phyloP scores from a whole-genome alignment of 2,329 filamentous ascomycete genomes.

The Sodiomyces alkalinus region DNA sequence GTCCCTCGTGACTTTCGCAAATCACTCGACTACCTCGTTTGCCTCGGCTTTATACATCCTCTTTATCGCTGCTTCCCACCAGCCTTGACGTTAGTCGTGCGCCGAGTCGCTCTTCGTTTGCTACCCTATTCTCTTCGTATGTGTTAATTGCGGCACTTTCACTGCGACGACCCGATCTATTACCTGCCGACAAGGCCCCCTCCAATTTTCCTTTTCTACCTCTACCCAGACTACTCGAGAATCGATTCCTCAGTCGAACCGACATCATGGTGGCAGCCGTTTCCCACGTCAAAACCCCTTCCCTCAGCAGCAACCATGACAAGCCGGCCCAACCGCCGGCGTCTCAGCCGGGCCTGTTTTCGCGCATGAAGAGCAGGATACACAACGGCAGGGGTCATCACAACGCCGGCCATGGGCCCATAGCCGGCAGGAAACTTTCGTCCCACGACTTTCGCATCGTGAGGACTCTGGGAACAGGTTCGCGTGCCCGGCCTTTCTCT shows the following conservation, averaged over 20 bases:
- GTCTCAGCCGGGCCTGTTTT: neutral
- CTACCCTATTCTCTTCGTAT: no score
- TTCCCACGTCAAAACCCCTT: neutral
- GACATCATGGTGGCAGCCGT: neutral
- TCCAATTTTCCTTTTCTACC: no score
- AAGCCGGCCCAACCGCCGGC: neutral
- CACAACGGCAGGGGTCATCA: constrained; percentile 2
- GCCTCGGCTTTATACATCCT: no score
- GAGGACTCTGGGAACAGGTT: constrained; percentile 58
- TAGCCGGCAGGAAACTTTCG: constrained; percentile 11
- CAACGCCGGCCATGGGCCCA: constrained; percentile 6
- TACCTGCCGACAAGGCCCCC: no score
- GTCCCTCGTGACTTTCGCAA: no score
- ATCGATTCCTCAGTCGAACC: neutral
- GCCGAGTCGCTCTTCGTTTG: no score
- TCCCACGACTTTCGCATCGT: constrained; percentile 54
- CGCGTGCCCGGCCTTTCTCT: neutral
- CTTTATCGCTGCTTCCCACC: no score
- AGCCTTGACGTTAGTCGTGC: no score
- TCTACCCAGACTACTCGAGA: no score
- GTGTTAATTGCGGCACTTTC: no score
- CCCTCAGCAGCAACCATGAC: neutral
- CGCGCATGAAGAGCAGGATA: constrained; percentile 3
- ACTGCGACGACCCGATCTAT: no score
- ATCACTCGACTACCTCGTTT: no score